Base-by-base conservation (phyloP, 495 filamentous ascomycete genomes). In the Penicillium coprophilum region DNA sequence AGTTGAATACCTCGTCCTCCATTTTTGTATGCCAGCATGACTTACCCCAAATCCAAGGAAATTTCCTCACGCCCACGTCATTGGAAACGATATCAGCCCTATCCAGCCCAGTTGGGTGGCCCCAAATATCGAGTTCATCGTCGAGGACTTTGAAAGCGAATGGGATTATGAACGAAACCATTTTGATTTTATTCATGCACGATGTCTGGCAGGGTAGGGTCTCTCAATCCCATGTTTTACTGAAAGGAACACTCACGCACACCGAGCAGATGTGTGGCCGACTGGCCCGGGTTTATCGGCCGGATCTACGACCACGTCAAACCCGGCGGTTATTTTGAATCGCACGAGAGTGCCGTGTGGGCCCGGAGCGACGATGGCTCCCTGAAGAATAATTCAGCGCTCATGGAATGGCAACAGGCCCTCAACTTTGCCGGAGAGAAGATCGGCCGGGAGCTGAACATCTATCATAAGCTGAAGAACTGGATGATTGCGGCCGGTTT, bases 271-370 rank as follows among this genome's bases (percentile, higher is more conserved):
- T 58, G 62, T 24, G 58, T 64, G 0, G 52, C 51, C 3, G 53
- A 61, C 45, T 64, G 62, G 58, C 52, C 52, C 8, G 5, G 20
- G 2, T 53, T 77, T 24, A 59, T 73, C 32, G 38, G 56, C 12
- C 63, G 68, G 54, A 62, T 58, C n/a, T 71, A 59, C 50, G 60
- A 63, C 27, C 59, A 69, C 60, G 64, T 85, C 13, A 81, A 80
- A 49, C 87, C 87, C 3, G 86, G 87, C 21, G 86, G 82, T 58
- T 89, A 83, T 71, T 71, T 87, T 50, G 86, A 89, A 63, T 69
- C 85, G 44, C 79, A 82, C 50, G 81, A 85, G 57, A 77, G 82
- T 24, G 57, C 68, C 30, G 72, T 81, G 48, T 74, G 66, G 44
- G 75, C 77, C 4, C 71, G 71, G 49, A 79, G 80, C 24, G 73